Evolutionary conservation across 2,329 filamentous ascomycete genomes (phyloP).

Genomic region (Trichothecium roseum): DNA sequence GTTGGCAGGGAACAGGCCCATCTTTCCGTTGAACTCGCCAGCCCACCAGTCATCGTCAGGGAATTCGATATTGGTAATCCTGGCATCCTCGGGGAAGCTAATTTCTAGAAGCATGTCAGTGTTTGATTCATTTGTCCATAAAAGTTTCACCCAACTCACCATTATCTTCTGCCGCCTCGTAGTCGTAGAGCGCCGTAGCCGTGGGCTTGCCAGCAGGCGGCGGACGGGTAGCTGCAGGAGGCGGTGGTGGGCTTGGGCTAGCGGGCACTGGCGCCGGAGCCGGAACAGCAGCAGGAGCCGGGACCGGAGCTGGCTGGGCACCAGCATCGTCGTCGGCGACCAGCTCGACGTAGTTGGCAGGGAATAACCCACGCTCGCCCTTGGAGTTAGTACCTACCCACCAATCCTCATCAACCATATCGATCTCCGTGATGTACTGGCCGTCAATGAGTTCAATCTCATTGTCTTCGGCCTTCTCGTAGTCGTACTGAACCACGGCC

Average conservation of each 20-base stretch:
- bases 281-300: constrained; percentile 19
- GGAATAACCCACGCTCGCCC: constrained; percentile 85
- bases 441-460: constrained; percentile 87
- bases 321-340: constrained; percentile 48
- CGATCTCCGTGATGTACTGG: constrained; percentile 80
- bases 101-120: constrained; percentile 39
- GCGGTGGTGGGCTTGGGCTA: constrained; percentile 16
- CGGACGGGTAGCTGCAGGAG: constrained; percentile 26
- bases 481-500: constrained; percentile 84
- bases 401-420: constrained; percentile 98
- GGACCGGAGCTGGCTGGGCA: constrained; percentile 17
- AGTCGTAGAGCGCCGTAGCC: constrained; percentile 85
- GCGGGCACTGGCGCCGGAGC: constrained; percentile 20
- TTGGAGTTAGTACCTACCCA: constrained; percentile 87
- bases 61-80: constrained; percentile 77
- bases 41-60: constrained; percentile 99
- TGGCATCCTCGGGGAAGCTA: constrained; percentile 84
- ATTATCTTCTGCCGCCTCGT: constrained; percentile 95
- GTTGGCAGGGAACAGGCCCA: constrained; percentile 75
- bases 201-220: constrained; percentile 42
- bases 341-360: constrained; percentile 92
- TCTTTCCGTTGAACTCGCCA: constrained; percentile 68
- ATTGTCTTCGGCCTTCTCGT: constrained; percentile 95
- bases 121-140: background rate
- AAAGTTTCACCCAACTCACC: constrained; percentile 34